These are phyloP conservation scores for Coemansia furcata DNA, from an alignment of 192 early-diverging fungal species.

Conservation along the genomic window DNA sequence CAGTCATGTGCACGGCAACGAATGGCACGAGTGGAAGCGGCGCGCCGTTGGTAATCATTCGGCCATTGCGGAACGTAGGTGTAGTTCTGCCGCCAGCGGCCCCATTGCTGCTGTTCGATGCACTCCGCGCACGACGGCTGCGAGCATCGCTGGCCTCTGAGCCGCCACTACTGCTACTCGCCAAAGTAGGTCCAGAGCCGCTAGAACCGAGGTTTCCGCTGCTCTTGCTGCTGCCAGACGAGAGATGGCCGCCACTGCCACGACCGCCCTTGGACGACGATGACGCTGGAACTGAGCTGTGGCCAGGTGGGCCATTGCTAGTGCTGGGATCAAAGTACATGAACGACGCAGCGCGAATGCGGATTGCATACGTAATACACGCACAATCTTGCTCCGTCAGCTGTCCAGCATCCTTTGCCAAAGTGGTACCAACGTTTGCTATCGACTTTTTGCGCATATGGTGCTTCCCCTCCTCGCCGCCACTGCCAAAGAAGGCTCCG, in stretches of 20 bases:
- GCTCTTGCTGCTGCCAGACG: slow-evolving; percentile 17
- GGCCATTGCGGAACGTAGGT: slow-evolving; percentile 28
- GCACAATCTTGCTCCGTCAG: slow-evolving; percentile 52
- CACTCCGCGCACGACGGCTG: slow-evolving; percentile 36
- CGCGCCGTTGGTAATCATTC: slow-evolving; percentile 36
- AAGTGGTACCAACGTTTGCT: slow-evolving; percentile 9
- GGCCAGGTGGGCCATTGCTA: slow-evolving; percentile 3
- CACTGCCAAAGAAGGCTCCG: slow-evolving; percentile 36
- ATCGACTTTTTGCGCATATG: slow-evolving; percentile 47
- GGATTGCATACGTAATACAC: slow-evolving; percentile 50
- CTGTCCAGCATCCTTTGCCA: slow-evolving; percentile 24
- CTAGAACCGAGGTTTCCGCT: slow-evolving; percentile 1
- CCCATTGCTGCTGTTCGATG: slow-evolving; percentile 40
- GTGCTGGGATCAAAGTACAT: slow-evolving; percentile 40
- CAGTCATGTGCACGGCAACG: slow-evolving; percentile 56
- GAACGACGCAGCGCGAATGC: slow-evolving; percentile 51
- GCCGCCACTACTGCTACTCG: slow-evolving; percentile 6
- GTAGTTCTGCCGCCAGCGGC: slow-evolving; percentile 20
- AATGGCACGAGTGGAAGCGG: slow-evolving; percentile 53
- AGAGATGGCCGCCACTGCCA: slow-evolving; percentile 31
- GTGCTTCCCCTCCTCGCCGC: slow-evolving; percentile 28
- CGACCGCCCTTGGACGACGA: slow-evolving; percentile 28
- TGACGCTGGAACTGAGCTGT: slow-evolving; percentile 38
- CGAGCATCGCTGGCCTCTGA: slow-evolving; percentile 28
- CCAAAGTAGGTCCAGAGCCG: neutral